A percentile compares a stretch with the other conserved stretches of the same genome.
Conservation (phyloP, 305 asterid species). For the Plantago coronopus region DNA sequence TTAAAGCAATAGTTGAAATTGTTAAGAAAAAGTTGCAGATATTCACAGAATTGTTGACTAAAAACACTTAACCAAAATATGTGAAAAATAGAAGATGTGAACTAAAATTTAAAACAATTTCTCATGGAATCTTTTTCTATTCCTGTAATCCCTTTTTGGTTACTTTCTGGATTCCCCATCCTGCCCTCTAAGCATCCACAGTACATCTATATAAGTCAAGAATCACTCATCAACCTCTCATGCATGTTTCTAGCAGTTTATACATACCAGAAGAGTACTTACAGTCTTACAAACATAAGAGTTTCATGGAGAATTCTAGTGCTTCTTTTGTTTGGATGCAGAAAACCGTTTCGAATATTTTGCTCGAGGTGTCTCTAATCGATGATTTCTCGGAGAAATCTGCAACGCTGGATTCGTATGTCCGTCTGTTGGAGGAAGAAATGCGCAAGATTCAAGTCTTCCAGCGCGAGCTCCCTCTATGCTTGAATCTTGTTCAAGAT, state of each 20-base stretch:
- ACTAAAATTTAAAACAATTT: constrained; percentile 14
- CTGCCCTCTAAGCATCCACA: constrained; percentile 32
- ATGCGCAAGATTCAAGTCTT: constrained; percentile 45
- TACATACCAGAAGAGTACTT: neutral
- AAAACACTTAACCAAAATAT: constrained; percentile 20
- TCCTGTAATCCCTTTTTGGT: constrained; percentile 15
- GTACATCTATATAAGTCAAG: constrained; percentile 28
- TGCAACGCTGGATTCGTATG: constrained; percentile 30
- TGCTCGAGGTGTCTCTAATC: constrained; percentile 35
- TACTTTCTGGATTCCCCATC: constrained; percentile 21
- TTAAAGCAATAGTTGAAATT: constrained; percentile 19
- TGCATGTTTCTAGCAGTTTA: constrained; percentile 15
- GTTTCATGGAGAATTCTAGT: constrained; percentile 27
- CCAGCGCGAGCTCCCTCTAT: constrained; percentile 58
- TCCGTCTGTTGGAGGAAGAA: constrained; percentile 43
- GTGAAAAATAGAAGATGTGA: constrained; percentile 49
- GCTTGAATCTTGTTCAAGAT: constrained; percentile 49
- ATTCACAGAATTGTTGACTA: constrained; percentile 20
- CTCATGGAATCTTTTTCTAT: constrained; percentile 29
- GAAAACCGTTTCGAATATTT: constrained; percentile 36
- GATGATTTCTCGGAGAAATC: constrained; percentile 36
- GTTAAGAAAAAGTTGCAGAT: constrained; percentile 12
- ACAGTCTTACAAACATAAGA: neutral
- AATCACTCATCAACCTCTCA: constrained; percentile 11
- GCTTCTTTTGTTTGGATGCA: constrained; percentile 13